Conservation (phyloP, 805 yeast species). For the Tetrapisispora namnaoensis region DNA sequence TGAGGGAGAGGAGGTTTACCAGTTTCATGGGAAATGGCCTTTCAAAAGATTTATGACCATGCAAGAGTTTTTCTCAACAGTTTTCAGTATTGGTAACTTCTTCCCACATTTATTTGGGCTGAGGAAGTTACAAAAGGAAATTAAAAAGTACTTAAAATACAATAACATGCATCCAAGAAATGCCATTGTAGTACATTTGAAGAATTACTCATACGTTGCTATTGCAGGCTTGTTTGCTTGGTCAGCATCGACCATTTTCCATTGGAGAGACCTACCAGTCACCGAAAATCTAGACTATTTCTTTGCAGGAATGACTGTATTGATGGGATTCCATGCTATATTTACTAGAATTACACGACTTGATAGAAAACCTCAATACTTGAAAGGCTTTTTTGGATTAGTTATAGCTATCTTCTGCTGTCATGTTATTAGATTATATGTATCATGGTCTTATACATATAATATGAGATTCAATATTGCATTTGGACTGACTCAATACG, state of each 20-base stretch:
- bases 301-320: slow-evolving; percentile 83
- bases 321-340: slow-evolving; percentile 68
- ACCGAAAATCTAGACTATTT: slow-evolving; percentile 88
- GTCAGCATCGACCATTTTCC: slow-evolving; percentile 79
- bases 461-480: slow-evolving; percentile 85
- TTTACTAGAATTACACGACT: slow-evolving; percentile 50
- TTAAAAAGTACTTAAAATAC: neutral
- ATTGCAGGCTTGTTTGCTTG: slow-evolving; percentile 75
- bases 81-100: slow-evolving; percentile 68
- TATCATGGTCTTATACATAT: slow-evolving; percentile 84
- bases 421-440: slow-evolving; percentile 57
- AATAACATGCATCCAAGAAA: neutral
- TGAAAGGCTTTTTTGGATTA: slow-evolving; percentile 31
- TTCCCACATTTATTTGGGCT: slow-evolving; percentile 51
- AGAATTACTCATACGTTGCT: slow-evolving; percentile 33
- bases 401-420: slow-evolving; percentile 44
- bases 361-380: slow-evolving; percentile 32
- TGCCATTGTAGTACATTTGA: slow-evolving; percentile 4
- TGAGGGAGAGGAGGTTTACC: slow-evolving; percentile 48
- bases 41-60: slow-evolving; percentile 65
- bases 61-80: slow-evolving; percentile 74
- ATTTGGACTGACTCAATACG: slow-evolving; percentile 69
- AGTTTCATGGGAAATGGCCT: slow-evolving; percentile 98
- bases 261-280: slow-evolving; percentile 65
- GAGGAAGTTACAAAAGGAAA: slow-evolving; percentile 20